Percentiles rank a stretch among this genome's conserved stretches.
phyloP scores from a whole-genome alignment of 2,329 filamentous ascomycete genomes.

The Aotearoamyces nothofagi region DNA sequence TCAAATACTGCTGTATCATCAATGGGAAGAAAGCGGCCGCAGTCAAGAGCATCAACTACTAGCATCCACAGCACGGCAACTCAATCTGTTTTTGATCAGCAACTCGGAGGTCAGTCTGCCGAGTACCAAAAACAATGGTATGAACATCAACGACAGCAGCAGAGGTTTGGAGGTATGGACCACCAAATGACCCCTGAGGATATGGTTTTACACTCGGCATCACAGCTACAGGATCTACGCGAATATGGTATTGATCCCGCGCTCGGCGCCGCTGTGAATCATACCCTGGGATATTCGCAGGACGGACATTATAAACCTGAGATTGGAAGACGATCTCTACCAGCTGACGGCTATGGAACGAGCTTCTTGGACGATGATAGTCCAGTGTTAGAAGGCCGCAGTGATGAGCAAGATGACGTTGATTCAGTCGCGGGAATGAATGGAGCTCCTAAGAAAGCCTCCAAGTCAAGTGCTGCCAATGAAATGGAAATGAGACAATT shows the following conservation, averaged over 20 bases:
- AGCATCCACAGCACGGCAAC: conserved; percentile 23
- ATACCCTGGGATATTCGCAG: conserved; percentile 27
- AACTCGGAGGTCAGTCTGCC: conserved; percentile 10
- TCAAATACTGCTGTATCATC: conserved; percentile 28
- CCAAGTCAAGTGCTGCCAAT: conserved; percentile 61
- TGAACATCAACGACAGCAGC: conserved; percentile 14
- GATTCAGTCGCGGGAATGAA: conserved; percentile 32
- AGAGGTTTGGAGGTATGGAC: conserved; percentile 14
- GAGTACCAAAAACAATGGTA: conserved; percentile 20
- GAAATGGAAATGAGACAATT: conserved; percentile 69
- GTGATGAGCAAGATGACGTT: conserved; percentile 39
- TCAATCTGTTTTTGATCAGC: conserved; percentile 17
- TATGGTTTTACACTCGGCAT: conserved; percentile 40
- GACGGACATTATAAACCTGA: conserved; percentile 23
- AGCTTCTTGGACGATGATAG: conserved; percentile 43
- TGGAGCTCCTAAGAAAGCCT: conserved; percentile 36
- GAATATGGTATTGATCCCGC: conserved; percentile 33
- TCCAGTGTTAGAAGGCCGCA: conserved; percentile 39
- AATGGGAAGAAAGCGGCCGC: conserved; percentile 25
- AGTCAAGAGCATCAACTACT: conserved; percentile 31
- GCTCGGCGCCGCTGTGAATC: conserved; percentile 30
- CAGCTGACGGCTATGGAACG: conserved; percentile 34
- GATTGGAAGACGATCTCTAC: conserved; percentile 32
- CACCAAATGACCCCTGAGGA: conserved; percentile 37
- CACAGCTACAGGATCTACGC: conserved; percentile 36